A percentile compares a stretch with the other conserved stretches of the same genome.
phyloP scores from a whole-genome alignment of 2,329 filamentous ascomycete genomes.

The Colletotrichum noveboracense region DNA sequence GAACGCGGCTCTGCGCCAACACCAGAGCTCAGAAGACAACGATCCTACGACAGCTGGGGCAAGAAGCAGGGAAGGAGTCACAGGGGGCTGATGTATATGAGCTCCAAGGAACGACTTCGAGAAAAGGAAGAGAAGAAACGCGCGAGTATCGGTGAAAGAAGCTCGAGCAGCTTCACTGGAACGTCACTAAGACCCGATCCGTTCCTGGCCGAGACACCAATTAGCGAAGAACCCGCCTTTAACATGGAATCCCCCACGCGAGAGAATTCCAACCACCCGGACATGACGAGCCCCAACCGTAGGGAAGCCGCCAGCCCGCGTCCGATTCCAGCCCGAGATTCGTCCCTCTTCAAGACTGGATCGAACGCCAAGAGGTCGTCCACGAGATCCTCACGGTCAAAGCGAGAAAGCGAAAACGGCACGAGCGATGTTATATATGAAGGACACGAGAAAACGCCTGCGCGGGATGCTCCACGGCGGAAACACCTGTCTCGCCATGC shows the following conservation, averaged over 20 bases:
- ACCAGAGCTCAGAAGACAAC: constrained; percentile 49
- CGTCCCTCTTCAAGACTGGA: constrained; percentile 66
- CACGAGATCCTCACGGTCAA: constrained; percentile 54
- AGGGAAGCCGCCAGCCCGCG: constrained; percentile 49
- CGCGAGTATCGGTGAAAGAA: constrained; percentile 44
- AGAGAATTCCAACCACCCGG: constrained; percentile 24
- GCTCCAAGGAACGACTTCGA: constrained; percentile 70
- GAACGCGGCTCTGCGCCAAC: constrained; percentile 58
- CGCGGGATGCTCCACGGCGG: constrained; percentile 21
- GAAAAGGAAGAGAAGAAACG: constrained; percentile 70
- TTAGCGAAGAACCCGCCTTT: constrained; percentile 57
- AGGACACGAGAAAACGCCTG: constrained; percentile 34
- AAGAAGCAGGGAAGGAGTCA: constrained; percentile 58
- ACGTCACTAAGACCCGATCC: constrained; percentile 47
- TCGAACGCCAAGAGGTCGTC: constrained; percentile 58
- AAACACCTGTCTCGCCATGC: constrained; percentile 28
- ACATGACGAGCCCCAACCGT: constrained; percentile 29
- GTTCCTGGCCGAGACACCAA: constrained; percentile 57
- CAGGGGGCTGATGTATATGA: constrained; percentile 74
- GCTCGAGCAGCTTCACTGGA: constrained; percentile 44
- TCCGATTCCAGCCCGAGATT: constrained; percentile 70
- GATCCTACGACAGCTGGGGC: constrained; percentile 68
- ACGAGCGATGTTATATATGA: constrained; percentile 49
- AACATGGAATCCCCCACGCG: constrained; percentile 30
- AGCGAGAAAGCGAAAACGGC: constrained; percentile 47